Evolutionary conservation across 2,329 filamentous ascomycete species (phyloP).

Genomic region (Verticillium alfalfae): DNA sequence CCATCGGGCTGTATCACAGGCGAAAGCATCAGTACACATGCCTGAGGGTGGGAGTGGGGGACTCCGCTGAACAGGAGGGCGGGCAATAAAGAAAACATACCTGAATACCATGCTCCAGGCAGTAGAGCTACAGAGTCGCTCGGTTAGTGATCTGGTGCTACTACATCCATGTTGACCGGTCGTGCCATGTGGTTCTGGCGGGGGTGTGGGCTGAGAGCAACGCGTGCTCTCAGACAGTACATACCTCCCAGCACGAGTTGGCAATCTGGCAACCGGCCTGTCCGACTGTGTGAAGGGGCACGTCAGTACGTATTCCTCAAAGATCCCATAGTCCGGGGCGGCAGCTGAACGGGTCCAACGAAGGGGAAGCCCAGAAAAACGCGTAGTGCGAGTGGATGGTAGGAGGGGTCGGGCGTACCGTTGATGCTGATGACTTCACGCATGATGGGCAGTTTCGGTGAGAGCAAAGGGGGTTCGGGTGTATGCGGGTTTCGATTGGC

Average conservation of each 20-base stretch:
- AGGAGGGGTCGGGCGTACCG: constrained; percentile 56
- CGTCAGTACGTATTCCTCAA: background rate
- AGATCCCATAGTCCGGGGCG: background rate
- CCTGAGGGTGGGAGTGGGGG: background rate
- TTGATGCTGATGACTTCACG: constrained; percentile 99
- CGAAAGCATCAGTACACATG: constrained; percentile 2
- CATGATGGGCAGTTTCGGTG: constrained; percentile 55
- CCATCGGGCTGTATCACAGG: constrained; percentile 75
- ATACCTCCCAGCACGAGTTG: constrained; percentile 99
- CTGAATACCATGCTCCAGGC: constrained; percentile 99
- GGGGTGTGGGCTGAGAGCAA: background rate
- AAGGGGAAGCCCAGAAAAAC: constrained; percentile 20
- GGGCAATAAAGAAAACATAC: constrained; percentile 46
- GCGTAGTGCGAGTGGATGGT: constrained; percentile 24
- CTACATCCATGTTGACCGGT: background rate
- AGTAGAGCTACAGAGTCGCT: constrained; percentile 73
- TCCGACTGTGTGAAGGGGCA: constrained; percentile 64
- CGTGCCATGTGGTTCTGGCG: background rate
- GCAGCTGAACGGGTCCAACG: too few species aligned
- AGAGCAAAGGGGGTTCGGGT: background rate
- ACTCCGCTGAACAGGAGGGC: background rate
- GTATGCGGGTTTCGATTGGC: background rate
- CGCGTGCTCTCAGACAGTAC: constrained; percentile 27
- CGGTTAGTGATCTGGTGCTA: background rate
- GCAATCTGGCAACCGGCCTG: constrained; percentile 99